Evolutionary conservation across 306 rosid genomes (phyloP).

Genomic region (Mimosa bimucronata): DNA sequence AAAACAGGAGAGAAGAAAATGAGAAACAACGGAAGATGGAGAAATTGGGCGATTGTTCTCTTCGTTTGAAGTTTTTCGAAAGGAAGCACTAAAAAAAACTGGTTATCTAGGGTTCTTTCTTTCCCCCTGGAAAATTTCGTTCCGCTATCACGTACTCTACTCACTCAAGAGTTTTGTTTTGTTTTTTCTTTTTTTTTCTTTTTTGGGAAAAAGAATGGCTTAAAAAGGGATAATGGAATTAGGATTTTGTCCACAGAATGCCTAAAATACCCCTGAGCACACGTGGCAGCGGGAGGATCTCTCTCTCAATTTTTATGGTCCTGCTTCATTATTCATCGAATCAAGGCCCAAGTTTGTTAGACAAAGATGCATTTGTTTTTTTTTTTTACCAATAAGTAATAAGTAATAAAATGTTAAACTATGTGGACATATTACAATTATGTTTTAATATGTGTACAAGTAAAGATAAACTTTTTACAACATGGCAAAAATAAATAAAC

Average conservation of each 20-base stretch:
- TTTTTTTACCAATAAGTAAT: no score
- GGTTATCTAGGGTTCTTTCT: constrained; percentile 43
- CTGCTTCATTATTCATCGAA: neutral
- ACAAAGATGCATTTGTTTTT: neutral
- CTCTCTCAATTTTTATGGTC: neutral
- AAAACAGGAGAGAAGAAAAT: constrained; percentile 1
- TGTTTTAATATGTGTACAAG: no score
- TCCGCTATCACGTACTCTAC: constrained; percentile 3
- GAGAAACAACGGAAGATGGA: neutral
- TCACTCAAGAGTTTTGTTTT: neutral
- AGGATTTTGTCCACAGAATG: neutral
- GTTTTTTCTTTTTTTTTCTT: no score
- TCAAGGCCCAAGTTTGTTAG: neutral
- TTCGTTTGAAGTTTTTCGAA: no score
- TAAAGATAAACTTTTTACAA: no score
- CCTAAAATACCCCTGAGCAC: constrained; percentile 39
- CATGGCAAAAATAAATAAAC: no score
- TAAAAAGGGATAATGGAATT: neutral
- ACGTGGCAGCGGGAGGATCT: constrained; percentile 25
- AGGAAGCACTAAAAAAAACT: no score
- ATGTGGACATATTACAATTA: no score
- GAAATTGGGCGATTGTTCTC: constrained; percentile 10
- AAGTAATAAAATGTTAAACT: no score
- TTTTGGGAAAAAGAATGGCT: neutral
- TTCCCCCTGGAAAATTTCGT: neutral